Evolutionary conservation across 768 basidiomycete species (phyloP).

Genomic region (Melanogaster broomeanus): DNA sequence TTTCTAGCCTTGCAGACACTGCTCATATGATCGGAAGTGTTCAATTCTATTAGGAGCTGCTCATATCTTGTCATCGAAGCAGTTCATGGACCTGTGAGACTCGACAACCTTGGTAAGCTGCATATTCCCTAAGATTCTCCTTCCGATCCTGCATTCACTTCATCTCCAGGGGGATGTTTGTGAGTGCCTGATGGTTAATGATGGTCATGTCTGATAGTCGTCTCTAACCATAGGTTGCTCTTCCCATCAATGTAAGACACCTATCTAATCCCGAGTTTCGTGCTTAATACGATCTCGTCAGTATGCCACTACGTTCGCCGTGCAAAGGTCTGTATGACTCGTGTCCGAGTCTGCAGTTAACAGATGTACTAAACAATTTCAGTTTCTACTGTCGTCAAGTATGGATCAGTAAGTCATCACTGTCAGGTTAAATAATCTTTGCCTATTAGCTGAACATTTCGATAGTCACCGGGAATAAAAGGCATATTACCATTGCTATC

Average conservation of each 20-base stretch:
- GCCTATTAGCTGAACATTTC: neutral
- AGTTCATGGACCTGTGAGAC: too few species aligned
- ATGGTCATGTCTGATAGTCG: too few species aligned
- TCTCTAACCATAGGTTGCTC: too few species aligned
- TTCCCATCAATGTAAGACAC: neutral
- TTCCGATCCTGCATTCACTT: neutral
- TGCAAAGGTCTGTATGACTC: neutral
- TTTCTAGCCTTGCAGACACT: too few species aligned
- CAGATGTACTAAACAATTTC: too few species aligned
- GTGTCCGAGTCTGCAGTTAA: neutral
- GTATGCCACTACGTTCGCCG: neutral
- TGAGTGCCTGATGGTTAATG: too few species aligned
- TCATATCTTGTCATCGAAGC: too few species aligned
- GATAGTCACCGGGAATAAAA: neutral
- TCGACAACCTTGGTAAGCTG: neutral
- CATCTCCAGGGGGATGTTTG: neutral
- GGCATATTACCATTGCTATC: too few species aligned
- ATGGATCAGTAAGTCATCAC: neutral
- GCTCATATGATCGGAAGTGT: too few species aligned
- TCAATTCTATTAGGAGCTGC: too few species aligned
- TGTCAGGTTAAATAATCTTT: neutral
- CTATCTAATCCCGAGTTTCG: neutral
- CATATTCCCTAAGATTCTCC: too few species aligned
- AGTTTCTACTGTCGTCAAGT: constrained; percentile 1
- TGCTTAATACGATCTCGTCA: neutral